A percentile compares a stretch with the other conserved stretches of the same genome.
phyloP scores from a whole-genome alignment of 2,329 filamentous ascomycete genomes.

The Leptosphaerulina australis region DNA sequence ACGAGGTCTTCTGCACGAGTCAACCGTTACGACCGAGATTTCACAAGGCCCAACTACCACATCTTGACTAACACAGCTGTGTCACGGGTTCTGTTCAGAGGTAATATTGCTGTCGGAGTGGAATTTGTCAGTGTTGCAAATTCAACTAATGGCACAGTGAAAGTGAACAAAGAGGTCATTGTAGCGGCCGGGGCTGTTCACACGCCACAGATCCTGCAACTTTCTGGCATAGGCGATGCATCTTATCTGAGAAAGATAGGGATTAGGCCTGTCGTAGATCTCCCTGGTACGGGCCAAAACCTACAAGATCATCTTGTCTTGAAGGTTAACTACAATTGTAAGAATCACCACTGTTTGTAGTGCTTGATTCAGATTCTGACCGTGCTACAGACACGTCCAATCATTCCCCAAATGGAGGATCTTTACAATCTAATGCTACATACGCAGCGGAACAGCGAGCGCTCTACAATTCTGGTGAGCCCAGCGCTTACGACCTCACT shows the following conservation, averaged over 20 bases:
- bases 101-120: slow-evolving; percentile 22
- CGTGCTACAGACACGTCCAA: slow-evolving; percentile 17
- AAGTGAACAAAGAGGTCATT: slow-evolving; percentile 58
- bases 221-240: slow-evolving; percentile 62
- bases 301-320: slow-evolving; percentile 34
- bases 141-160: slow-evolving; percentile 7
- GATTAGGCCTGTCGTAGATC: slow-evolving; percentile 26
- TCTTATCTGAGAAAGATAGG: slow-evolving; percentile 14
- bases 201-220: slow-evolving; percentile 66
- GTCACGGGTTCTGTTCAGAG: slow-evolving; percentile 22
- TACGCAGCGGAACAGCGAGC: slow-evolving; percentile 37
- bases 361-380: background rate
- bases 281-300: slow-evolving; percentile 38
- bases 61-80: slow-evolving; percentile 32
- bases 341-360: background rate
- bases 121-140: slow-evolving; percentile 18
- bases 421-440: slow-evolving; percentile 30
- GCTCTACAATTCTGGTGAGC: slow-evolving; percentile 32
- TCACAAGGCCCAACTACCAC: slow-evolving; percentile 38
- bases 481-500: slow-evolving; percentile 34
- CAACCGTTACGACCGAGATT: slow-evolving; percentile 40
- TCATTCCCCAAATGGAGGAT: slow-evolving; percentile 24
- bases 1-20: slow-evolving; percentile 37
- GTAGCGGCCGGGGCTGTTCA: slow-evolving; percentile 64
- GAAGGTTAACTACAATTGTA: slow-evolving; percentile 32